phyloP scores from a whole-genome alignment of 805 yeast genomes.

The Yamadazyma akitaensis region DNA sequence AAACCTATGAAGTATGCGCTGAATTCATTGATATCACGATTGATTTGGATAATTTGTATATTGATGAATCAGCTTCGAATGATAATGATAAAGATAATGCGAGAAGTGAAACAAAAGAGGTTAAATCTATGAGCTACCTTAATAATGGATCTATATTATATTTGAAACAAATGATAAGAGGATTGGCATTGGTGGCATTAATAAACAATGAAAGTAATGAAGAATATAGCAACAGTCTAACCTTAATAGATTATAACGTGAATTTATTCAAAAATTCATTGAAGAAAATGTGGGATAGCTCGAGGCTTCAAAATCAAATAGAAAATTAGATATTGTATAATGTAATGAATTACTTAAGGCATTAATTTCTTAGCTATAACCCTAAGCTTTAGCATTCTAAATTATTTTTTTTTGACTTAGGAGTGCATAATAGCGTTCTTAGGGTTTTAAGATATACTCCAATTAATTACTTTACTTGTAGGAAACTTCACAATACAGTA shows the following conservation, averaged over 20 bases:
- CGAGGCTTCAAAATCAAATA: conserved; percentile 17
- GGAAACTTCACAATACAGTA: neutral
- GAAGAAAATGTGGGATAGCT: conserved; percentile 64
- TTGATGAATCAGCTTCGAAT: conserved; percentile 21
- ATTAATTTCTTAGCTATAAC: no score
- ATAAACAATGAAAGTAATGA: conserved; percentile 38
- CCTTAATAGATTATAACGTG: conserved; percentile 87
- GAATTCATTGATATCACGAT: conserved; percentile 94
- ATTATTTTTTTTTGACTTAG: neutral
- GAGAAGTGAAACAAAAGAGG: conserved; percentile 24
- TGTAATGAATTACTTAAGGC: neutral
- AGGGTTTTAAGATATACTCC: neutral
- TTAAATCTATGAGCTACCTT: conserved; percentile 69
- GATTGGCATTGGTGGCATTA: conserved; percentile 85
- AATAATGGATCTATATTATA: conserved; percentile 83
- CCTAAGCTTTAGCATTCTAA: no score
- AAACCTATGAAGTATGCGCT: conserved; percentile 94
- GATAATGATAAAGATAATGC: conserved; percentile 7
- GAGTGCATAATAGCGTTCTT: neutral
- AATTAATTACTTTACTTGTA: neutral
- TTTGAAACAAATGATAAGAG: conserved; percentile 88
- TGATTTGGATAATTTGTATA: conserved; percentile 74
- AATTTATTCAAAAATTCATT: conserved; percentile 73
- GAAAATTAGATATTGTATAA: neutral
- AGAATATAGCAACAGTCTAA: conserved; percentile 41